A percentile compares a stretch with the other conserved stretches of the same genome.
Evolutionary conservation across 306 rosid species (phyloP).

Genomic region (Sphenostylis stenocarpa): DNA sequence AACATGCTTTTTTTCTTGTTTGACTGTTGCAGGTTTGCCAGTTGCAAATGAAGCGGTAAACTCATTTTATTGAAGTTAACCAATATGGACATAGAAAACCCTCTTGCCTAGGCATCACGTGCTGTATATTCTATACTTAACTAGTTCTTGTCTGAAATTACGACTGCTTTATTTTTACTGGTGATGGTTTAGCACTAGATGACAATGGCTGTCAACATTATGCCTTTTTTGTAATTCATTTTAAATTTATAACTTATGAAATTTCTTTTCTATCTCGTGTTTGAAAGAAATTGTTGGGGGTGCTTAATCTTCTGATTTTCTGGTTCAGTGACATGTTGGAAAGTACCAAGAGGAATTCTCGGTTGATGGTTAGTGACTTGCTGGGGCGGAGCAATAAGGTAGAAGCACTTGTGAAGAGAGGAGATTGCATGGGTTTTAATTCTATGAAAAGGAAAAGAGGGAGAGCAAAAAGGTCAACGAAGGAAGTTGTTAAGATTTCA

Average conservation of each 20-base stretch:
- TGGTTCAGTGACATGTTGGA: not conserved
- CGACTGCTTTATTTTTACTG: not conserved
- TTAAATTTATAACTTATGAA: not conserved
- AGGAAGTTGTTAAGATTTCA: not conserved
- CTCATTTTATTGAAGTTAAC: not conserved
- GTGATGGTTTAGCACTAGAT: not conserved
- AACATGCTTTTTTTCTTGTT: not conserved
- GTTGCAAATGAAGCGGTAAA: conserved; percentile 4
- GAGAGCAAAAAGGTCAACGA: not conserved
- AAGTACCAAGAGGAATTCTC: not conserved
- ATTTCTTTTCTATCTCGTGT: not conserved
- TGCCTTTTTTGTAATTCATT: conserved; percentile 1
- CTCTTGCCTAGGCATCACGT: not conserved
- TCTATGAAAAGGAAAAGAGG: not conserved
- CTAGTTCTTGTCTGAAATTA: not conserved
- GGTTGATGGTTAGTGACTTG: not conserved
- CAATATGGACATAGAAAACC: not conserved
- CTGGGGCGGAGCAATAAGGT: not conserved
- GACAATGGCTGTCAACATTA: not conserved
- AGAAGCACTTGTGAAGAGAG: not conserved
- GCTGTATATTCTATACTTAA: not conserved
- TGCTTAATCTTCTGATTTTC: not conserved
- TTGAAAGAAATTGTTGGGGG: not conserved
- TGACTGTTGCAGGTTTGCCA: not conserved
- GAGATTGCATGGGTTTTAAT: not conserved